Percentiles rank a stretch among this genome's conserved stretches.
Evolutionary conservation across 768 basidiomycete genomes (phyloP).

Genomic region (Lactarius quietus): DNA sequence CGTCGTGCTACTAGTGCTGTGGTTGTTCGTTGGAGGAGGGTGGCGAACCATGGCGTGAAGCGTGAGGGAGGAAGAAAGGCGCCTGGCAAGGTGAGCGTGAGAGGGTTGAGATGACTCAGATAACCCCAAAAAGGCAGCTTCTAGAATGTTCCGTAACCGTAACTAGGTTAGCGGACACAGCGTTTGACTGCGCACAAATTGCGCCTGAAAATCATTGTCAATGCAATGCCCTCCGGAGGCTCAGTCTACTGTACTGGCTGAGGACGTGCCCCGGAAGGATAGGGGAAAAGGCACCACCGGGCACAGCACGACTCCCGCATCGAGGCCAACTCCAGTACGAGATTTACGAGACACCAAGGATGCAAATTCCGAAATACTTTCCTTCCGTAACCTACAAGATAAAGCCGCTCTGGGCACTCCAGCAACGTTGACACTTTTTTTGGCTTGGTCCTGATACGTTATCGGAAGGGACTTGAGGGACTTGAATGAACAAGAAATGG

Average conservation of each 20-base stretch:
- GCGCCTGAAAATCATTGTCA: background rate
- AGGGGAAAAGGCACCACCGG: background rate
- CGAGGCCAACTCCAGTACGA: background rate
- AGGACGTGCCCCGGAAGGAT: background rate
- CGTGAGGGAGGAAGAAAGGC: background rate
- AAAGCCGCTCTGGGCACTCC: constrained; percentile 5
- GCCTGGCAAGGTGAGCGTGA: background rate
- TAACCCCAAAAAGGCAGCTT: constrained; percentile 1
- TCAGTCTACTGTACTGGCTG: background rate
- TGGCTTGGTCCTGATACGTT: no score
- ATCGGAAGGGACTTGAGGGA: no score
- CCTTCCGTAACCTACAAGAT: background rate
- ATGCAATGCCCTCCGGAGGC: background rate
- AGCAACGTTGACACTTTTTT: background rate
- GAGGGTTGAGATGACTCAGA: background rate
- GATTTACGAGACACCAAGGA: background rate
- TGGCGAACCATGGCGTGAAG: background rate
- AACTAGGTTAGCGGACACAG: background rate
- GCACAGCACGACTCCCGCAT: background rate
- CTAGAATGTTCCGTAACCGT: constrained; percentile 15
- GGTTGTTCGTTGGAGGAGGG: background rate
- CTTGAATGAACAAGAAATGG: background rate
- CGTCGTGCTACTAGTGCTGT: constrained; percentile 32
- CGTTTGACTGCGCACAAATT: background rate
- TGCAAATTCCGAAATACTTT: background rate